Evolutionary conservation across 1,284 basidiomycete species (phyloP), one percentile per base, ranked within the genome.

Genomic region (Sanghuangporus sanghuang): DNA sequence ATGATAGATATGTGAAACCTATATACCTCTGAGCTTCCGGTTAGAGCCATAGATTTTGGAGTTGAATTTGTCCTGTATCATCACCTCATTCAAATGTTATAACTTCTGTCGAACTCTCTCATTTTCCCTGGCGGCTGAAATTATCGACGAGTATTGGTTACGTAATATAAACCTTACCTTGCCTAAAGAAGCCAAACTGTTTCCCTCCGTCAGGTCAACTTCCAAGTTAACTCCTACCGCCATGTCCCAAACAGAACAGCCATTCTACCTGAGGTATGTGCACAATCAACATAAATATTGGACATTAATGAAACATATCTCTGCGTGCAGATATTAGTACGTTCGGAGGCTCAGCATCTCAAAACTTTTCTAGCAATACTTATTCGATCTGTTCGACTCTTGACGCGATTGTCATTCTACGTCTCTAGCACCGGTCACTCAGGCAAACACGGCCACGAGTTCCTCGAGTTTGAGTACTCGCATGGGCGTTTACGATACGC

Each of bases 391-490:
- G 56, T 53, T 12, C 52, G 12, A 12, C 32, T 6, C 21, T 54
- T 27, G 18, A 18, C 23, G 14, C 42, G 44, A 32, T 16, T 27
- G 16, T 5, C 27, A 3, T 3, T 32, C 27, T 63, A 54, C 57
- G 71, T 42, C n/a, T 23, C 35, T 73, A 95, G 93, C 77, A 95
- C 93, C 52, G 95, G 95, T 27, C 95, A 97, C 76, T 93, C 93
- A 70, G 95, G 95, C 65, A 94, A 94, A 75, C 95, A 97, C 72
- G 95, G 95, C 18, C 95, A 97, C 78, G 95, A 97, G 75, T 99
- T 99, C 74, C 84, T 99, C 57, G 97, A 99, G 76, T 99, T 98
- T 72, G 96, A 99, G 78, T 98, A 98, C 79, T 92, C 92, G 11
- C 91, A 96, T 76, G 97, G 96, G 7, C 88, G 96, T 64, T 83